Conservation (phyloP, 1,284 basidiomycete species). For the Papiliotrema fonsecae region DNA sequence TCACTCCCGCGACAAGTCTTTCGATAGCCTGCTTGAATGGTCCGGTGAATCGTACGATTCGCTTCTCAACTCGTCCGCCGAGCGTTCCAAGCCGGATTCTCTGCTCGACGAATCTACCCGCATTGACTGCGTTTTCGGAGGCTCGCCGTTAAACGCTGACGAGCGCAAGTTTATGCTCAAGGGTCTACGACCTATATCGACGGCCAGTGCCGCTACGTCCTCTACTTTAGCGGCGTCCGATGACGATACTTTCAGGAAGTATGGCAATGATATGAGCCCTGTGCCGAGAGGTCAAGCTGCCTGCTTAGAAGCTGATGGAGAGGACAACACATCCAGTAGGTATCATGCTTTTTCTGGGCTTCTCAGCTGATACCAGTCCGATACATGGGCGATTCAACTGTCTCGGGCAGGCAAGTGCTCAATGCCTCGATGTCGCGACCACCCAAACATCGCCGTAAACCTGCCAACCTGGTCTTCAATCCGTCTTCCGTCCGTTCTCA, state of each 20-base stretch:
- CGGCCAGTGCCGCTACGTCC: constrained; percentile 13
- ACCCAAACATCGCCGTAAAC: constrained; percentile 21
- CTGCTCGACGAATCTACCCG: not conserved
- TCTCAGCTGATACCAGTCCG: not conserved
- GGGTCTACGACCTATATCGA: constrained; percentile 26
- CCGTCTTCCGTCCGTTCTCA: constrained; percentile 5
- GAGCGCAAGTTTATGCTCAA: constrained; percentile 25
- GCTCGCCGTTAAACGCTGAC: not conserved
- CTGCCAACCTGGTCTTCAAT: constrained; percentile 19
- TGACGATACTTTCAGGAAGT: constrained; percentile 29
- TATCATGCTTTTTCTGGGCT: not conserved
- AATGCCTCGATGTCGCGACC: constrained; percentile 19
- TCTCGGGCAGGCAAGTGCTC: constrained; percentile 15
- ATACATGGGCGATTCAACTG: constrained; percentile 2
- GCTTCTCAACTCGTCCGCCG: not conserved
- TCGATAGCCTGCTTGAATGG: constrained; percentile 8
- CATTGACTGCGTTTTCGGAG: constrained; percentile 61
- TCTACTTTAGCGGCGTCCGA: constrained; percentile 4
- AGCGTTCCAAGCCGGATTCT: not conserved
- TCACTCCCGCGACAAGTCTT: not conserved
- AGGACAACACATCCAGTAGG: constrained; percentile 26
- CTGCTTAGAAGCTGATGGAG: constrained; percentile 24
- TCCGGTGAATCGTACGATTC: not conserved
- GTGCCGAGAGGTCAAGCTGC: constrained; percentile 4
- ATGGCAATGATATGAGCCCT: constrained; percentile 1